Conservation (phyloP, 805 yeast species). For the Blastobotrys mokoenaii region DNA sequence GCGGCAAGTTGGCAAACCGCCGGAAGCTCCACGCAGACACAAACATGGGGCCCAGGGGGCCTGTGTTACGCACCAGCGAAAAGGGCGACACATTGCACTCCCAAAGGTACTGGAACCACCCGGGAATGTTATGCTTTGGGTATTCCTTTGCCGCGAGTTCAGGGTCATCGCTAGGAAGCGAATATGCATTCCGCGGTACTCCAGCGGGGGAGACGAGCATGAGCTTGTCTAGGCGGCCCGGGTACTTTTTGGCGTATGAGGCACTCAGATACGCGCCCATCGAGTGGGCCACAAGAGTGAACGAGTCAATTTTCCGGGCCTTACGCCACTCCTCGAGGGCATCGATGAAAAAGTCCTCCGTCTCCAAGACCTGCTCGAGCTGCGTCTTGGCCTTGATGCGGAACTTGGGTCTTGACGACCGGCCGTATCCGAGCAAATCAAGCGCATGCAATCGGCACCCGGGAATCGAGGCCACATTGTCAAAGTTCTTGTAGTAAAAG, state of each 20-base stretch:
- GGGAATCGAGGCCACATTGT: conserved; percentile 31
- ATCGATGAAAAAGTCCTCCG: conserved; percentile 58
- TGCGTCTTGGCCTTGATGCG: conserved; percentile 25
- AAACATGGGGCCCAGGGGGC: conserved; percentile 75
- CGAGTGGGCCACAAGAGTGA: conserved; percentile 73
- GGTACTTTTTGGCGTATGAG: conserved; percentile 53
- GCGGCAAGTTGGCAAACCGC: conserved; percentile 54
- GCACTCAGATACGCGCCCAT: conserved; percentile 83
- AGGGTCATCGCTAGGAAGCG: conserved; percentile 7
- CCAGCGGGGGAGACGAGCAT: conserved; percentile 91
- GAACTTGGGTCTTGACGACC: conserved; percentile 66
- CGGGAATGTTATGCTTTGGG: conserved; percentile 40
- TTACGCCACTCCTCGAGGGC: conserved; percentile 58
- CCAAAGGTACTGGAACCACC: conserved; percentile 79
- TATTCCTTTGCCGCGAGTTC: conserved; percentile 7
- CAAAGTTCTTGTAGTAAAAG: conserved; percentile 65
- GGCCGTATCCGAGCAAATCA: conserved; percentile 86
- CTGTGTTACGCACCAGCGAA: conserved; percentile 62
- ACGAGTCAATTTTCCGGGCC: conserved; percentile 40
- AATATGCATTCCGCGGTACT: conserved; percentile 40
- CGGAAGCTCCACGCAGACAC: conserved; percentile 87
- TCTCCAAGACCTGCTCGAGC: conserved; percentile 31
- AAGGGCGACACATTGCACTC: conserved; percentile 83
- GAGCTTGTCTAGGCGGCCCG: conserved; percentile 54
- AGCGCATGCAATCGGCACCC: conserved; percentile 75